Conservation (phyloP, 1,284 basidiomycete species). For the Coriolopsis trogii region DNA sequence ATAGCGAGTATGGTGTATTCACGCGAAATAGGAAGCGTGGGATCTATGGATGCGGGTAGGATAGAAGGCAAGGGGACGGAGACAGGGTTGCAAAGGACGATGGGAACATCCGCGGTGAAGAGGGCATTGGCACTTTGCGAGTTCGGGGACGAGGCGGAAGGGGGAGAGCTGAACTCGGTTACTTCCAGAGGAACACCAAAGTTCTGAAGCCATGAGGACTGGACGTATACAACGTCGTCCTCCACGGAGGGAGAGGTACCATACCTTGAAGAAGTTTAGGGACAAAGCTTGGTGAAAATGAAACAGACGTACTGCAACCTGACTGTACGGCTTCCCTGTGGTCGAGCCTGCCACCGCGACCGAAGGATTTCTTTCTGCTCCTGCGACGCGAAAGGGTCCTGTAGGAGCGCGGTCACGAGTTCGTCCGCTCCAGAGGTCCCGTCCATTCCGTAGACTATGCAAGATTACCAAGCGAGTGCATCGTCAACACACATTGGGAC, state of each 20-base stretch:
- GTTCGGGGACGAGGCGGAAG: conserved; percentile 22
- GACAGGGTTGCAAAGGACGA: conserved; percentile 62
- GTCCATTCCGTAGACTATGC: conserved; percentile 58
- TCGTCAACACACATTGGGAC: neutral
- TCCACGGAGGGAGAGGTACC: conserved; percentile 18
- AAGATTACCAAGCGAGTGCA: conserved; percentile 47
- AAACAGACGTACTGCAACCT: conserved; percentile 44
- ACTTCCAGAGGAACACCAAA: conserved; percentile 52
- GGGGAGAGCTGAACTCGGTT: conserved; percentile 42
- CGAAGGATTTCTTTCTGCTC: conserved; percentile 42
- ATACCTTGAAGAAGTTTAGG: conserved; percentile 16
- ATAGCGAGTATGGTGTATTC: conserved; percentile 57
- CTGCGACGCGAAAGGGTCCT: conserved; percentile 64
- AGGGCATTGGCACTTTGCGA: conserved; percentile 30
- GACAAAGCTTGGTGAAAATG: neutral
- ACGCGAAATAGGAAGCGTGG: conserved; percentile 43
- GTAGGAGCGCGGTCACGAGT: conserved; percentile 68
- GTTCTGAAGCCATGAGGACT: conserved; percentile 57
- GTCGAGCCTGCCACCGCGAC: conserved; percentile 44
- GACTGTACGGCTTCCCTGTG: conserved; percentile 27
- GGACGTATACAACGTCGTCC: conserved; percentile 28
- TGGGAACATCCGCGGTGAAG: conserved; percentile 56
- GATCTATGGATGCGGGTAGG: conserved; percentile 26
- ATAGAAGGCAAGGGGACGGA: conserved; percentile 47
- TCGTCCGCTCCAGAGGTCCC: conserved; percentile 52